phyloP scores from a whole-genome alignment of 1,139 yeast genomes.

The Diutina pseudorugosa region DNA sequence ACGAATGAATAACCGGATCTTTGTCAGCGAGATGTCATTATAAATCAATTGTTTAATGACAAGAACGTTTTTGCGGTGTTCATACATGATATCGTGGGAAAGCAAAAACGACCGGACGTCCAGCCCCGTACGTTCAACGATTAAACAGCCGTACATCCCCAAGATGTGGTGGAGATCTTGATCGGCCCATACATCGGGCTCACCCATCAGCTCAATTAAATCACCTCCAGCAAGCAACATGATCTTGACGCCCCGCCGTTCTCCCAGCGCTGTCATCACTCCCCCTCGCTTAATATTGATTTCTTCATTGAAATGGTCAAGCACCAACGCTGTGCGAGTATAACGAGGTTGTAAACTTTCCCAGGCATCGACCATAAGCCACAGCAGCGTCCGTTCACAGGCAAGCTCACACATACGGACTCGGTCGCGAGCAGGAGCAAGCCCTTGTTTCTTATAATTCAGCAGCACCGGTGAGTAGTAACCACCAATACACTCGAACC shows the following conservation, averaged over 20 bases:
- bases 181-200: conserved; percentile 98
- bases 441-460: conserved; percentile 85
- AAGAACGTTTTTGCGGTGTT: conserved; percentile 83
- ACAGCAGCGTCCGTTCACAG: conserved; percentile 89
- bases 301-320: conserved; percentile 94
- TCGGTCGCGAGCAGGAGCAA: conserved; percentile 79
- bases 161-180: conserved; percentile 87
- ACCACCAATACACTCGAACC: conserved; percentile 94
- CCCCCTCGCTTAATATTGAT: conserved; percentile 87
- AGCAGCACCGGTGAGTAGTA: conserved; percentile 96
- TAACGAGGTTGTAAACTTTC: conserved; percentile 86
- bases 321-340: conserved; percentile 87
- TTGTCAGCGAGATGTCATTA: conserved; percentile 91
- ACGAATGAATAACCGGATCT: conserved; percentile 80
- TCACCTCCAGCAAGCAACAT: conserved; percentile 98
- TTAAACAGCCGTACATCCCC: conserved; percentile 91
- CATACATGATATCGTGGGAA: conserved; percentile 94
- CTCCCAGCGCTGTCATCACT: conserved; percentile 59
- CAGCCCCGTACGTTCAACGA: conserved; percentile 92
- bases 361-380: conserved; percentile 99
- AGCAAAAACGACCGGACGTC: conserved; percentile 87
- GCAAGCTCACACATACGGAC: conserved; percentile 98
- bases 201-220: conserved; percentile 97
- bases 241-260: conserved; percentile 76
- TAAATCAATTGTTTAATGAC: conserved; percentile 93